Evolutionary conservation across 305 asterid genomes (phyloP), one percentile per base, ranked within the genome.

Genomic region (Rubia peregrina): DNA sequence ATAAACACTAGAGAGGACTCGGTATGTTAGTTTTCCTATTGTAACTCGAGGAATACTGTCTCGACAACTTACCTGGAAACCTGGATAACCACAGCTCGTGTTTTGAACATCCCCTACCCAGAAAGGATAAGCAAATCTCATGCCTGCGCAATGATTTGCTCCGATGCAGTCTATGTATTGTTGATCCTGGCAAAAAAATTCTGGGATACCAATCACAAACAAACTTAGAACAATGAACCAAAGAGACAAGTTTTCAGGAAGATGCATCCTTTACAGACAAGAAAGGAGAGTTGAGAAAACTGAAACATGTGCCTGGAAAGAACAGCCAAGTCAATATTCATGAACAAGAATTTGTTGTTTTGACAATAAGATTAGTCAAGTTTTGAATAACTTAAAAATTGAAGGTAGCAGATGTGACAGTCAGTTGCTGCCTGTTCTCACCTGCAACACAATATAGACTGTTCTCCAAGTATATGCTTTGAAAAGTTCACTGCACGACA

Each of bases 11-110:
- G 42, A 17, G 0, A 85, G 71, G 72, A 89, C 82, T 11, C 81
- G 64, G 67, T 86, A 86, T 46, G 6, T 0, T 13, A 36, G 7
- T 2, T 84, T 71, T 22, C 73, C 57, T 4, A 75, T 73, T 60
- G 24, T 70, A 11, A 91, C 62, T 3, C 56, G 30, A 6, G 84
- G 83, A 44, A 57, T 53, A 7, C 63, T 61, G 7, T 19, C 60
- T 21, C 41, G 61, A 75, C 93, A 89, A 61, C 6, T 67, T 55
- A 85, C 74, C 73, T 79, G 41, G 59, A 84, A 85, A 14, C 88
- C 91, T 0, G 85, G 85, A 61, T 51, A 61, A 7, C 90, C 89
- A 17, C 92, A 84, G 33, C 22, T 24, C 9, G 21, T 10, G 0
- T 2, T 7, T 2, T 84, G 80, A 21, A 84, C 80, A n/a, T 1